Base-by-base conservation (phyloP, 306 rosid genomes). In the Oxytropis ochrocephala region DNA sequence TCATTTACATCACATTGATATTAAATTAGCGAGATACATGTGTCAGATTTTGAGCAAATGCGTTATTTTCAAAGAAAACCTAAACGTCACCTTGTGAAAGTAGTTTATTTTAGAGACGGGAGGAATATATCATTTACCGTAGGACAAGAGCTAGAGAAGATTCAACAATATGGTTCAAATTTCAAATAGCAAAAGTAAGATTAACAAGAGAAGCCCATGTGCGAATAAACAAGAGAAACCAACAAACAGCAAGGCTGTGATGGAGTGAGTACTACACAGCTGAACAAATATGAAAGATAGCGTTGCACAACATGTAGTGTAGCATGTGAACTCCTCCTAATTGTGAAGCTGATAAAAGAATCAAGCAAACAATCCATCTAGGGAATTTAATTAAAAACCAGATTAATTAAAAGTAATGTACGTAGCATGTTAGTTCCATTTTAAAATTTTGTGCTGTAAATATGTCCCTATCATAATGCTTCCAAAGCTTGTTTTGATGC, bases 341-440 rank as follows among this genome's bases (percentile, higher is more conserved):
- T 41, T 4, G 1, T 21, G 47, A 64, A 11, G 27, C 61, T 63
- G 39, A 72, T 19, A 71, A 38, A 51, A 24, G 73, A 30, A 47
- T 55, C 55, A 32, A 1, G 3, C 35, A 73, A 21, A 0, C 5
- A 52, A 10, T 39, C 30, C 47, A 9, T 55, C 19, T 29, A 6
- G 18, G 21, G 12, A 38, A 17, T 18, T 48, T 13, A 75, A 47
- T 2, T 16, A 33, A 41, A 11, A 61, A 47, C 13, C 14, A 19
- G 55, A 74, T 42, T 16, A 64, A 27, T 11, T 62, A 12, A 69
- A 47, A 74, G 29, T 55, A 9, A 42, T 7, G 59, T 42, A 11
- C n/a, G n/a, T n/a, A n/a, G n/a, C 74, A 76, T 63, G 76, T 72
- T 76, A 60, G 18, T 43, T 58, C 56, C 75, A 51, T 58, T 4